Evolutionary conservation across 768 basidiomycete genomes (phyloP), one percentile per base, ranked within the genome.

Genomic region (Mycena filopes): DNA sequence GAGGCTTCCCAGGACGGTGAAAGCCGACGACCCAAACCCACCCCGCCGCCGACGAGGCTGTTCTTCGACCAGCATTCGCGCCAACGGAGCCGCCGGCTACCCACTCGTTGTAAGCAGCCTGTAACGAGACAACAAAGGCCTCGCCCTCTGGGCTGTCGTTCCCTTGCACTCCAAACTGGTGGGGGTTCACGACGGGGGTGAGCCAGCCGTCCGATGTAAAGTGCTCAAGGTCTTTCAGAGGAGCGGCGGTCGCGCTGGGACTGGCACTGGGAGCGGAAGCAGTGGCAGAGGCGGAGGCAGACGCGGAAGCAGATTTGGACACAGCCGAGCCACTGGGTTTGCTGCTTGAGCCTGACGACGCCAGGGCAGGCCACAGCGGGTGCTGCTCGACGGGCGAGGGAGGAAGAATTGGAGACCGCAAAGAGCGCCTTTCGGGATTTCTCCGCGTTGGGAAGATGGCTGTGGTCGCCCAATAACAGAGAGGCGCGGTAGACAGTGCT

Each of bases 41-140:
- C n/a, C 63, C 63, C 2, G 41, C 36, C 53, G 26, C 28, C 13
- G 56, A 46, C 18, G 55, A 23, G 12, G 20, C 58, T 6, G 55
- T 49, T 48, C 60, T 63, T 21, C 51, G 29, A 40, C 77, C 81
- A 21, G 64, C 76, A 70, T 83, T 88, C n/a, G 75, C 78, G 9
- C 89, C 89, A 28, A 80, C 77, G 4, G 83, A 77, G 0, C 91
- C 90, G 29, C 74, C 82, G 0, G 77, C 79, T 1, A 84, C 82
- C 92, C 93, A 95, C 68, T 94, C 94, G 46, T 83, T 79, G 82
- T 88, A 92, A 5, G 91, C 91, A 0, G 92, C 85, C 62, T 94
- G 82, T 77, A 95, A 82, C 71, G 89, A 82, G 7, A 96, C 74
- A 13, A 92, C 86, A 75, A 96, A 96, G 9, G 91, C 92, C 78